Evolutionary conservation across 306 rosid genomes (phyloP).

Genomic region (Acmispon strigosus): DNA sequence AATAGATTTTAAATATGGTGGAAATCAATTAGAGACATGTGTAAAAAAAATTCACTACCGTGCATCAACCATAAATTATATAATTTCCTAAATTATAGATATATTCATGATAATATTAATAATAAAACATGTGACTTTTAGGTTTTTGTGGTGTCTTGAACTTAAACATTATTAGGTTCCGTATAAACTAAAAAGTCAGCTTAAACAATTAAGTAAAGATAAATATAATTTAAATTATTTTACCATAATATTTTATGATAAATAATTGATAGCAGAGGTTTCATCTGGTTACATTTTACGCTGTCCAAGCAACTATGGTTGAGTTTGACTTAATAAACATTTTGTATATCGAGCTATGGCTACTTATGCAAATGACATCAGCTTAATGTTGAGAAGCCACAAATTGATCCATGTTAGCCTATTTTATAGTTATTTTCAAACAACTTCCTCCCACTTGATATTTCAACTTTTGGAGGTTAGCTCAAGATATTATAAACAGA

Average conservation of each 20-base stretch:
- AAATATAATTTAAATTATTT: not conserved
- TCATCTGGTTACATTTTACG: not conserved
- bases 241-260: not conserved
- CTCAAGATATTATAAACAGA: not conserved
- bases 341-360: not conserved
- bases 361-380: conserved; percentile 3
- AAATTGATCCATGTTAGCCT: conserved; percentile 8
- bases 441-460: conserved; percentile 23
- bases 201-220: no score
- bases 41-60: no score
- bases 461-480: conserved; percentile 25
- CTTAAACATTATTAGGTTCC: not conserved
- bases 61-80: no score
- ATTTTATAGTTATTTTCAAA: not conserved
- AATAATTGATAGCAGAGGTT: not conserved
- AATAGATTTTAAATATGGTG: no score
- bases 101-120: no score
- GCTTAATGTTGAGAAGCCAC: not conserved
- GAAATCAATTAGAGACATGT: no score
- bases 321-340: no score
- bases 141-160: not conserved
- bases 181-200: not conserved
- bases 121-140: not conserved
- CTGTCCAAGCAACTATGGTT: not conserved
- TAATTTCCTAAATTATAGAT: no score